Evolutionary conservation across 371 early-diverging fungal genomes (phyloP).

Genomic region (Sanchytrium tribonematis): DNA sequence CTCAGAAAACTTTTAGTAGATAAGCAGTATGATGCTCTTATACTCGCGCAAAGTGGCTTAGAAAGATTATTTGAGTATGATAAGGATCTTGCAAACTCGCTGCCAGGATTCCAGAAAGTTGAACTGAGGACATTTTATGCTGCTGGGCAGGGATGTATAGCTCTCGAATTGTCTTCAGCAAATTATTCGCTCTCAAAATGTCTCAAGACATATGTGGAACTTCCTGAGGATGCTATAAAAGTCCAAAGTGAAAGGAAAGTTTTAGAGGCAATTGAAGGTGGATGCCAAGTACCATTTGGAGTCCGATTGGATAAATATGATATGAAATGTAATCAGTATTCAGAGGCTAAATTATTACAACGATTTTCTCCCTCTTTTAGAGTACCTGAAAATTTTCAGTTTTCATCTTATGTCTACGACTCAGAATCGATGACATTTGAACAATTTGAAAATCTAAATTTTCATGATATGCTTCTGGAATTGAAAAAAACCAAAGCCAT

Average conservation of each 20-base stretch:
- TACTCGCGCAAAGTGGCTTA: constrained; percentile 71
- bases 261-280: background rate
- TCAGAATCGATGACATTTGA: no score
- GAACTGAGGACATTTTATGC: constrained; percentile 38
- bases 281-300: background rate
- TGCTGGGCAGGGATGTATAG: constrained; percentile 81
- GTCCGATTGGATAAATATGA: no score
- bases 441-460: no score
- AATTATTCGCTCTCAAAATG: background rate
- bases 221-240: background rate
- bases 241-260: background rate
- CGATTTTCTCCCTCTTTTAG: no score
- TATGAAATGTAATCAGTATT: no score
- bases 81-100: constrained; percentile 36
- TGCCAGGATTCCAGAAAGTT: constrained; percentile 28
- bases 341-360: no score
- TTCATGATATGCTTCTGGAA: background rate
- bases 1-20: background rate
- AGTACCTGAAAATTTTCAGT: no score
- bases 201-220: background rate
- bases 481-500: background rate
- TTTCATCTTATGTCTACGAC: no score
- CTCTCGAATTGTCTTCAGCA: constrained; percentile 26
- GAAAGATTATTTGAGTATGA: constrained; percentile 16
- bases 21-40: constrained; percentile 15